Percentiles rank a stretch among this genome's conserved stretches.
Evolutionary conservation across 2,329 filamentous ascomycete species (phyloP).

Genomic region (Sordariomycetes sp.): DNA sequence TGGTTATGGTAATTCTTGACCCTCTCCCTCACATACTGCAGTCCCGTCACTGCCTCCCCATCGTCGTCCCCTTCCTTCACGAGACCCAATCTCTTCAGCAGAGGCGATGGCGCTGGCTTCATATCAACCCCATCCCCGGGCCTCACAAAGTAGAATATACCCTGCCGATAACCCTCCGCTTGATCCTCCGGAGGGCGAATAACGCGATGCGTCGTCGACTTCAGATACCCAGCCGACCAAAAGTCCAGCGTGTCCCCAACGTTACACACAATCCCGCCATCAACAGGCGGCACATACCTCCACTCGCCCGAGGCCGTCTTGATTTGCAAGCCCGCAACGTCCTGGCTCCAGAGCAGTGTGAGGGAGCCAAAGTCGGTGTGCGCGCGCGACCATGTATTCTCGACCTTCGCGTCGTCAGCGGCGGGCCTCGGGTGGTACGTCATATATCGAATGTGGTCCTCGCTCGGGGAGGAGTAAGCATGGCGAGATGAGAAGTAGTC

Average conservation of each 20-base stretch:
- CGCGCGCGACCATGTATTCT: constrained; percentile 13
- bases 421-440: constrained; percentile 29
- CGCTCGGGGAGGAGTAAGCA: constrained; percentile 33
- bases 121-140: constrained; percentile 17
- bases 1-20: constrained; percentile 26
- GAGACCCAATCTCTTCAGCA: constrained; percentile 14
- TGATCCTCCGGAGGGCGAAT: constrained; percentile 20
- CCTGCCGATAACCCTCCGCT: constrained; percentile 15
- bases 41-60: constrained; percentile 17
- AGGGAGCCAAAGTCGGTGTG: constrained; percentile 40
- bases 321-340: constrained; percentile 38
- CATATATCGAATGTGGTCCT: constrained; percentile 44
- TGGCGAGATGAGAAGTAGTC: constrained; percentile 38
- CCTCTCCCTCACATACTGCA: constrained; percentile 24
- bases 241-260: constrained; percentile 18
- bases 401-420: constrained; percentile 24
- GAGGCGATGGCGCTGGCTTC: constrained; percentile 15
- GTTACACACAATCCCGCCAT: constrained; percentile 31
- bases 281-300: constrained; percentile 28
- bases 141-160: constrained; percentile 21
- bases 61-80: constrained; percentile 11
- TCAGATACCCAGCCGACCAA: constrained; percentile 16
- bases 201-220: constrained; percentile 20
- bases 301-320: constrained; percentile 21
- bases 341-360: constrained; percentile 39